Conservation (phyloP, 768 basidiomycete species). For the Russula griseocarnosa region DNA sequence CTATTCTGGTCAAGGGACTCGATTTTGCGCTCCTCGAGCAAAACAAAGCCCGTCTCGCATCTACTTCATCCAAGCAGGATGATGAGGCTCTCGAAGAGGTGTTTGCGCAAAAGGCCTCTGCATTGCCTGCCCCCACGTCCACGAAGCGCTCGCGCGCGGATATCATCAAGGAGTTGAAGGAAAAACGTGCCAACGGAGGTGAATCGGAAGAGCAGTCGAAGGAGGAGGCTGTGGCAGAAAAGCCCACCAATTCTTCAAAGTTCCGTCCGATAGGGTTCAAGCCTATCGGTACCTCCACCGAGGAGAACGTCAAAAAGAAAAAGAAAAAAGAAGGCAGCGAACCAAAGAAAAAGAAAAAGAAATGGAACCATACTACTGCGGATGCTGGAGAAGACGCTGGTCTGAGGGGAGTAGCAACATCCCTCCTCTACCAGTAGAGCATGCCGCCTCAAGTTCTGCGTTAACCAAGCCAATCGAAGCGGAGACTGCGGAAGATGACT, state of each 20-base stretch:
- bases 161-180: constrained; percentile 67
- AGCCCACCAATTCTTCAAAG: constrained; percentile 37
- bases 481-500: constrained; percentile 54
- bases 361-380: constrained; percentile 36
- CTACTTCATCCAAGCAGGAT: constrained; percentile 50
- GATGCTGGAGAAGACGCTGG: constrained; percentile 26
- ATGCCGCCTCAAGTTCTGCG: constrained; percentile 15
- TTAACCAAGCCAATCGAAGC: constrained; percentile 34
- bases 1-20: constrained; percentile 84
- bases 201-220: constrained; percentile 24
- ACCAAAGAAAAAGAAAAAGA: constrained; percentile 59
- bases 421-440: constrained; percentile 17
- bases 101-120: constrained; percentile 47
- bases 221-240: constrained; percentile 36
- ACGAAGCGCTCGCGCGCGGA: constrained; percentile 80
- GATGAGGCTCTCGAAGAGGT: constrained; percentile 81
- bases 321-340: constrained; percentile 43
- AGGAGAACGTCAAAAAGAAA: constrained; percentile 47
- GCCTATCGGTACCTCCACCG: constrained; percentile 45
- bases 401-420: neutral
- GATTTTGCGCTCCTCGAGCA: constrained; percentile 85
- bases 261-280: constrained; percentile 62
- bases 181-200: constrained; percentile 41
- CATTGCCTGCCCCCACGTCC: constrained; percentile 32
- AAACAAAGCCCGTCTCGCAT: constrained; percentile 61